These are phyloP conservation scores for Pseudocercospora fuligena DNA, from an alignment of 2,329 filamentous ascomycete genomes.

Conservation along the genomic window DNA sequence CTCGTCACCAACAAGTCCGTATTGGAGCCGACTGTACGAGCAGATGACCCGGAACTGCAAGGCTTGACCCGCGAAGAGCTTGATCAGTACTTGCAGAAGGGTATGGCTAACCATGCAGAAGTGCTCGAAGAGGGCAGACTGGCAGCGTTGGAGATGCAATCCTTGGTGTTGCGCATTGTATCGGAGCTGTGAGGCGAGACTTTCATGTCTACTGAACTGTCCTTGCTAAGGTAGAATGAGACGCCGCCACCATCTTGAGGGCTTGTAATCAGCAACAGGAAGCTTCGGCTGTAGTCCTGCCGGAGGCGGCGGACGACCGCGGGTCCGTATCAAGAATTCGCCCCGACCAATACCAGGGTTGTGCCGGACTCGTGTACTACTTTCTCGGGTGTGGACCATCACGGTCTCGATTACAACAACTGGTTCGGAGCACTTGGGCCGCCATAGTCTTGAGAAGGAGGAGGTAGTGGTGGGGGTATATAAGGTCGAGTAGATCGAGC, in stretches of 20 bases:
- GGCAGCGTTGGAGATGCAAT: conserved; percentile 68
- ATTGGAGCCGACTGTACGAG: conserved; percentile 61
- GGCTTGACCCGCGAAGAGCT: conserved; percentile 56
- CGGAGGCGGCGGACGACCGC: too few relatives aligned
- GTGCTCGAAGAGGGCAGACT: conserved; percentile 65
- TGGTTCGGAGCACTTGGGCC: too few relatives aligned
- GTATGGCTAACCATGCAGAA: conserved; percentile 68
- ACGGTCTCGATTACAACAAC: too few relatives aligned
- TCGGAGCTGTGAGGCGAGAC: conserved; percentile 43
- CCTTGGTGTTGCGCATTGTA: conserved; percentile 53
- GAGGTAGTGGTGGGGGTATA: too few relatives aligned
- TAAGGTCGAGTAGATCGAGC: too few relatives aligned
- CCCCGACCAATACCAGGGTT: too few relatives aligned
- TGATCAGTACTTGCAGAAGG: conserved; percentile 60
- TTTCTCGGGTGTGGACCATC: too few relatives aligned
- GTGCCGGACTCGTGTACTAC: too few relatives aligned
- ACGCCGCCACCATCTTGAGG: too few relatives aligned
- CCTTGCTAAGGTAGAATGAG: not conserved
- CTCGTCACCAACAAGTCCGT: conserved; percentile 70
- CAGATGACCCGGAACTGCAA: conserved; percentile 61
- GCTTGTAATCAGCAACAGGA: not conserved
- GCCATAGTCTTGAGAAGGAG: too few relatives aligned
- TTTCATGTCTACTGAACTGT: not conserved
- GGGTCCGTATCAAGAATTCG: too few relatives aligned
- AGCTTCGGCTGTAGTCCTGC: not conserved